Conservation (phyloP, 495 filamentous ascomycete genomes). For the Annulohypoxylon bovei region DNA sequence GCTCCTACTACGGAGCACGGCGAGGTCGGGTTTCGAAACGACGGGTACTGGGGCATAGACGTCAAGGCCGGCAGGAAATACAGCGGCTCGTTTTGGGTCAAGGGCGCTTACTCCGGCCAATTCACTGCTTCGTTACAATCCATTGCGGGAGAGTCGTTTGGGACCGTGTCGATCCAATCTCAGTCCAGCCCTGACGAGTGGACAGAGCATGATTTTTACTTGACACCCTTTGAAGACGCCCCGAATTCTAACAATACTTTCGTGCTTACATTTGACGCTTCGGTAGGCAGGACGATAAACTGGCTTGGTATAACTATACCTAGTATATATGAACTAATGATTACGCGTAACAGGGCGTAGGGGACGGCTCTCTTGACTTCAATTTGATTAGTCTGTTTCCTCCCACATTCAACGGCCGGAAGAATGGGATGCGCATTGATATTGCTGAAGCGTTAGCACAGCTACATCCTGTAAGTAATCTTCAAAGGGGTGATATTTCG, state of each 20-base stretch:
- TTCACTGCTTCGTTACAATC: constrained; percentile 61
- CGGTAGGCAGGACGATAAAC: constrained; percentile 30
- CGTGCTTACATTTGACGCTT: constrained; percentile 65
- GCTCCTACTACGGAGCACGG: constrained; percentile 43
- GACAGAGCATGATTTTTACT: constrained; percentile 60
- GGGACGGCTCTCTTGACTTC: constrained; percentile 65
- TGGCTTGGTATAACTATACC: background rate
- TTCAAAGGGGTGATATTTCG: background rate
- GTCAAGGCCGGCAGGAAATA: constrained; percentile 61
- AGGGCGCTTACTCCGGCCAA: constrained; percentile 50
- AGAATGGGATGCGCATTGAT: constrained; percentile 71
- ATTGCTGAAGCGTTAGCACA: constrained; percentile 64
- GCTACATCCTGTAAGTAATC: constrained; percentile 55
- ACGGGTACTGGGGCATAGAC: constrained; percentile 70
- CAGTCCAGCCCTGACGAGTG: constrained; percentile 51
- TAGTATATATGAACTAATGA: background rate
- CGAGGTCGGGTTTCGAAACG: constrained; percentile 66
- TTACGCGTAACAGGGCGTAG: constrained; percentile 45
- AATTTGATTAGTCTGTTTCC: constrained; percentile 74
- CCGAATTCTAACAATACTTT: constrained; percentile 73
- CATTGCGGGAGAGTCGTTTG: constrained; percentile 59
- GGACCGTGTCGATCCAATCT: constrained; percentile 50
- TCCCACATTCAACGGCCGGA: constrained; percentile 69
- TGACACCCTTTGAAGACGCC: constrained; percentile 55
- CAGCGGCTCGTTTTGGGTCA: constrained; percentile 67